Base-by-base conservation (phyloP, 23 red algal species). In the Agarophyton chilense region DNA sequence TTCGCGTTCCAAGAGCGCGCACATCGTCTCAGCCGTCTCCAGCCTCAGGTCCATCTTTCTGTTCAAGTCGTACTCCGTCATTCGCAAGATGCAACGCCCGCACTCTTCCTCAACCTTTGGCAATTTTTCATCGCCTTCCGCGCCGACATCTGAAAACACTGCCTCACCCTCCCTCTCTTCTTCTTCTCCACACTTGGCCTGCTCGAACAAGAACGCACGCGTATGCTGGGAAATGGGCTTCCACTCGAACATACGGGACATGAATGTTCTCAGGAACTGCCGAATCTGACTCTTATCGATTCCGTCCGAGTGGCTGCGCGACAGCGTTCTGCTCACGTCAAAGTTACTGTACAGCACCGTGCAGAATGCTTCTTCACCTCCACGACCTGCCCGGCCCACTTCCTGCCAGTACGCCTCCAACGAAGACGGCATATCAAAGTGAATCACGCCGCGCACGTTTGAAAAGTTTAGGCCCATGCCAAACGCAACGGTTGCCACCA, bases 401-500 rank as follows among this genome's bases (percentile, higher is more conserved):
- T 97, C 89, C 52, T 97, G 95, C 33, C 49, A 52, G 53, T 93
- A 93, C 42, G 72, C 90, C 63, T 97, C 95, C n/a, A 97, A 45
- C 4, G 79, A 88, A 16, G 52, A 32, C 41, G 90, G 90, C 38
- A 84, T 10, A 25, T 78, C 89, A 67, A 68, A 93, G 64, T 97
- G 95, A 51, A 93, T 77, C 0, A 93, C 84, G 3, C 86, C 76
- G 0, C 83, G 47, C 4, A 93, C 87, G 57, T 83, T 74, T 14
- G 54, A 57, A 52, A 65, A 86, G 73, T 93, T 68, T 2, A 93
- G 40, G 29, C 95, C 89, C 95, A 97, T 80, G 16, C 89, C 95
- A 84, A 93, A 97, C 21, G 95, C 88, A 22, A 92, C 86, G 21
- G 95, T 97, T 47, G 95, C 95, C 10, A 93, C 90, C 7, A 97